Conservation (phyloP, 352 stramenopile species). For the Phytophthora megakarya region DNA sequence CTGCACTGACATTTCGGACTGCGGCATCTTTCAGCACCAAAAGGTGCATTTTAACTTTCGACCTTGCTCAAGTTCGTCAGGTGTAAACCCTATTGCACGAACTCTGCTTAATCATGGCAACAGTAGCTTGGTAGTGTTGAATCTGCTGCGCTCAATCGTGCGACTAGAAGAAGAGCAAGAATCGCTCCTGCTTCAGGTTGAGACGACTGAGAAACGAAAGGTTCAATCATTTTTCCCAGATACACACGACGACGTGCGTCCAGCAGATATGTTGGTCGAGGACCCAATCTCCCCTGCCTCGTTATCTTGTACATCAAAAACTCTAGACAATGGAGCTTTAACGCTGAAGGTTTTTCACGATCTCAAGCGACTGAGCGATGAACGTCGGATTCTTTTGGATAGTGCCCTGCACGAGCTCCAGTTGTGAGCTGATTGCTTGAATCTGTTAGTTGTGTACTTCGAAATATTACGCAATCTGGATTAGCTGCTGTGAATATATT, state of each 20-base stretch:
- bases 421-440: constrained; percentile 1
- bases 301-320: constrained; percentile 1
- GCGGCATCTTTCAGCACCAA: constrained; percentile 36
- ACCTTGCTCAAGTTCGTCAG: constrained; percentile 1
- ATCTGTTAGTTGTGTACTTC: background rate
- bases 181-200: constrained; percentile 16
- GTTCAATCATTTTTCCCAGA: constrained; percentile 1
- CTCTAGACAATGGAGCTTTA: constrained; percentile 1
- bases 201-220: constrained; percentile 12
- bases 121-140: constrained; percentile 22
- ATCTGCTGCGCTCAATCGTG: constrained; percentile 29
- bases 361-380: constrained; percentile 25
- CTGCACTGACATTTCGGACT: constrained; percentile 50
- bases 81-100: constrained; percentile 9
- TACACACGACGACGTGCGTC: constrained; percentile 12
- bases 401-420: constrained; percentile 35
- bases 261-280: constrained; percentile 10
- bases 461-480: constrained; percentile 9
- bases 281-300: constrained; percentile 1
- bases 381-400: constrained; percentile 30
- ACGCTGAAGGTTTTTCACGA: constrained; percentile 20
- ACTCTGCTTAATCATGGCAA: constrained; percentile 10
- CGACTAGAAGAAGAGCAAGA: constrained; percentile 33
- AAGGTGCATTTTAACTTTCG: constrained; percentile 24
- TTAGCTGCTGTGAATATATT: no score